Evolutionary conservation across 2,329 filamentous ascomycete species (phyloP), one percentile per base, ranked within the genome.

Genomic region (Fusarium sp.): DNA sequence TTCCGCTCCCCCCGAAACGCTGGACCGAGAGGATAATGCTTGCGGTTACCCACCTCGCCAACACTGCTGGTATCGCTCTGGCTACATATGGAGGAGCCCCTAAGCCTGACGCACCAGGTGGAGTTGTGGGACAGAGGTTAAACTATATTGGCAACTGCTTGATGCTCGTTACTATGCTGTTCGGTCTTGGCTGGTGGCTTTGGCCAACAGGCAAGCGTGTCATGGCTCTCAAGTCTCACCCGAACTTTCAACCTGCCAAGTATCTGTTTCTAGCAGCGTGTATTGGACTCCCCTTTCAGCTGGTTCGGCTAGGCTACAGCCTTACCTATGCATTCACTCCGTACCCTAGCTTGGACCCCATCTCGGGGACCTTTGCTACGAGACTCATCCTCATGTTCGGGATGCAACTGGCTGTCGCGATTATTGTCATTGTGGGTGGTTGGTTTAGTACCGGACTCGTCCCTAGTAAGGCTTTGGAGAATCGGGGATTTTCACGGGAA

Each of bases 51-150:
- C 65, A 65, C 37, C 57, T 68, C 0, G 15, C 37, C 57, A 65
- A 59, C 11, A 68, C 65, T 9, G 57, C 53, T 13, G 65, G 57
- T 8, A 68, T 65, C 16, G 62, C 46, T 7, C 44, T 68, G 46
- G 65, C 65, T 28, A 50, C 65, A 9, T 68, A 68, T 65, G 56
- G 61, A 30, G 47, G 47, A 10, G 8, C 47, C 3, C 47, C 47
- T 5, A 36, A 51, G 1, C 31, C 47, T 7, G 47, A 31, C 7
- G 30, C 31, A 3, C n/a, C 34, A 27, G 47, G 47, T 7, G 47
- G 47, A 28, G 47, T 51, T 16, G 47, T 51, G 31, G 12, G 30
- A 3, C 30, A 51, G 12, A 51, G 23, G 4, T 2, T 51, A 2
- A 51, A 51, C 31, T 12, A 51, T 13, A 37, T 7, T 7, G 47